Evolutionary conservation across 1,139 yeast species (phyloP), one percentile per base, ranked within the genome.

Genomic region (Blastobotrys arbuscula): DNA sequence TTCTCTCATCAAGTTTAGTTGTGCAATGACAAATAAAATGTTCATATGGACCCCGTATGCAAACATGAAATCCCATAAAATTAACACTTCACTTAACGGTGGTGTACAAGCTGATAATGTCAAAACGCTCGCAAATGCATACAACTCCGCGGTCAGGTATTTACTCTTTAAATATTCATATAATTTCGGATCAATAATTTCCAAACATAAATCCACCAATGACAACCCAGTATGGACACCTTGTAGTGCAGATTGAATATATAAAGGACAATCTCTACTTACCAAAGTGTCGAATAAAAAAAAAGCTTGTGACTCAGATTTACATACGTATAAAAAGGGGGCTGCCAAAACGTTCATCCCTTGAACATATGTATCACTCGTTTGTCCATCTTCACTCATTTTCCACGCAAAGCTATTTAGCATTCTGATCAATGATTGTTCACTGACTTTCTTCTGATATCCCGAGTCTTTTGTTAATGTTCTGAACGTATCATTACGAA

Each of bases 11-110:
- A 83, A 72, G 13, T 86, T 81, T 41, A 89, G 69, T 64, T 88
- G 95, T 0, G 97, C 95, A 16, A 89, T 89, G 10, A 89, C 79
- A 57, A 89, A 85, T 33, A 90, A 70, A 28, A 90, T 76, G 65
- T 89, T 89, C 82, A 89, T 77, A 63, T 90, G 96, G 26, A 86
- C 79, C 0, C 97, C 97, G 60, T 87, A 89, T 2, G 97, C 95
- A 65, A 89, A 84, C 60, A 88, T 68, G 55, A 88, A 84, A 64
- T 89, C 97, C 97, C 97, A 89, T 24, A 89, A 71, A 49, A 81
- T 77, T 42, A 89, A 68, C 0, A 86, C 88, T 54, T 89, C 86
- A 24, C 74, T 70, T 45, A 90, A 69, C 0, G 96, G 94, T 9
- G 95, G 96, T 2, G 95, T 88, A 61, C 96, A 87, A 4, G 96